Percentiles rank a stretch among this genome's conserved stretches.
Conservation (phyloP, 2,329 filamentous ascomycete species). For the Cytospora mali region DNA sequence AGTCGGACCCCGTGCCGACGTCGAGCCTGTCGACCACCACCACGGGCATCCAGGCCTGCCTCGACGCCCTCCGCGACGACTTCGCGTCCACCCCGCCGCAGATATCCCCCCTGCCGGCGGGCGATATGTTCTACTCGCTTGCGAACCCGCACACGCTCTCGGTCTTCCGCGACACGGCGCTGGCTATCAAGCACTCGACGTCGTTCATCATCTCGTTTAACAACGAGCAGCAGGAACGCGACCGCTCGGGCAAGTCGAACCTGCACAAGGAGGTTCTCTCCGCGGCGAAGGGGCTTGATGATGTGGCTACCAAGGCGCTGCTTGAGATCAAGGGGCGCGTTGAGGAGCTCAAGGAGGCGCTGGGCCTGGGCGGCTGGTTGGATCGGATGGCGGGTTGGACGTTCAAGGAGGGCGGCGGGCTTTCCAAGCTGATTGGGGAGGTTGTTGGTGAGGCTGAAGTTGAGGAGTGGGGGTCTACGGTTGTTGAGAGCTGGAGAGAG, state of each 20-base stretch:
- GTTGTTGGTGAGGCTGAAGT: conserved; percentile 34
- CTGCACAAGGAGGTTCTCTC: conserved; percentile 39
- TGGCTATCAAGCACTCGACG: conserved; percentile 38
- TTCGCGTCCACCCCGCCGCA: conserved; percentile 11
- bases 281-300: conserved; percentile 39
- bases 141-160: conserved; percentile 41
- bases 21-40: conserved; percentile 29
- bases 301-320: conserved; percentile 32
- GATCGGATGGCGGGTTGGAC: conserved; percentile 41
- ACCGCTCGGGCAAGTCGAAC: conserved; percentile 38
- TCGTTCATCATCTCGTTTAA: conserved; percentile 37
- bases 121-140: conserved; percentile 35
- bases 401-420: conserved; percentile 33
- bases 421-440: conserved; percentile 34
- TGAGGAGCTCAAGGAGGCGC: conserved; percentile 35
- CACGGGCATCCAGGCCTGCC: conserved; percentile 11
- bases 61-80: conserved; percentile 7
- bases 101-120: conserved; percentile 1
- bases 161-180: conserved; percentile 41
- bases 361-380: conserved; percentile 42
- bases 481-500: conserved; percentile 45
- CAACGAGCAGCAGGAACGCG: conserved; percentile 38
- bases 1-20: conserved; percentile 9
- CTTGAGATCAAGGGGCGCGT: conserved; percentile 38
- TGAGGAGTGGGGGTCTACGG: conserved; percentile 40